Base-by-base conservation (phyloP, 2,329 filamentous ascomycete species). In the Scytalidium sp. region DNA sequence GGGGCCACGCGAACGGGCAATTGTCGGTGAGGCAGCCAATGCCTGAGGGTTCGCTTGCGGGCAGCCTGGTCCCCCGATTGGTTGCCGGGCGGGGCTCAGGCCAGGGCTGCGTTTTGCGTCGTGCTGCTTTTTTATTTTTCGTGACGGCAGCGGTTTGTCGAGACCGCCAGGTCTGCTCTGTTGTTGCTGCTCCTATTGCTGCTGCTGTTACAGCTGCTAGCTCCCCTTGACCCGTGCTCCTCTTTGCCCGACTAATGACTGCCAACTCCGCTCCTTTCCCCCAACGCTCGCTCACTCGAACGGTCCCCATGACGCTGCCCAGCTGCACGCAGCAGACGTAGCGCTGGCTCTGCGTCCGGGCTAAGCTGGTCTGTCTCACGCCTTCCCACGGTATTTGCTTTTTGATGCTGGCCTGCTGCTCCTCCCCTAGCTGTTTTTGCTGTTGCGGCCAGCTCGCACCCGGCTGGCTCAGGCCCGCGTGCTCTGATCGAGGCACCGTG, bases 341-440 rank as follows among this genome's bases (percentile, higher is more conserved):
- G 57, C 55, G 63, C 55, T 65, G 63, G 59, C 61, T 55, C 49
- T 60, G 61, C 58, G 60, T 63, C 32, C 32, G 15, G 32, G 13
- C 32, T 36, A 36, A n/a, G 32, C 32, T 36, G 32, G 13, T 15
- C 17, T 36, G 32, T 36, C 32, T 36, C 32, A 36, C 32, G 32
- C 32, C 32, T 36, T 8, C 5, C 32, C 13, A 27, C 25, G 7
- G 25, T 27, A 36, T 36, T 36, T 36, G 32, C 32, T 36, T 36
- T 36, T 36, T 36, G 13, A 36, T 36, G 32, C 32, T 36, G 32
- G 32, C n/a, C n/a, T n/a, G n/a, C n/a, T n/a, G n/a, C n/a, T n/a
- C 22, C 52, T 56, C 56, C 60, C 56, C 60, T 59, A 57, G 50
- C 50, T 57, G 45, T 43, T 55, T 50, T 57, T 55, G 57, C n/a